Percentiles rank a stretch among this genome's conserved stretches.
These are phyloP conservation scores for Cutaneotrichosporon sp. DNA, from an alignment of 1,284 basidiomycete genomes.

Conservation along the genomic window DNA sequence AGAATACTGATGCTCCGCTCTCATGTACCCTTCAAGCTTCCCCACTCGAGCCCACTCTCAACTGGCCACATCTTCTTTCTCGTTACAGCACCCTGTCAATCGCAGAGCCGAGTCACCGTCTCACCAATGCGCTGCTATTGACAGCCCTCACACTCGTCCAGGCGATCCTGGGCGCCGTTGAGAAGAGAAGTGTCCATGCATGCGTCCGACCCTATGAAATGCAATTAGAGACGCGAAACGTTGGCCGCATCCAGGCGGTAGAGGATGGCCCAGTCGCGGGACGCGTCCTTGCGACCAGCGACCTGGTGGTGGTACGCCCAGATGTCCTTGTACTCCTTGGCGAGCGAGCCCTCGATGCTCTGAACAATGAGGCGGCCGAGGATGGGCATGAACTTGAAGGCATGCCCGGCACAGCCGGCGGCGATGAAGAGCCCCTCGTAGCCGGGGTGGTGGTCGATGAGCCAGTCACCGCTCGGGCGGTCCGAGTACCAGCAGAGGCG, in stretches of 20 bases:
- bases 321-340: constrained; percentile 11
- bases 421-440: constrained; percentile 40
- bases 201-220: neutral
- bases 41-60: too few species aligned
- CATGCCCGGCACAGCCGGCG: constrained; percentile 48
- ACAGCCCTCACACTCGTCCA: too few species aligned
- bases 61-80: too few species aligned
- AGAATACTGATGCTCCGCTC: too few species aligned
- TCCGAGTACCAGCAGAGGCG: constrained; percentile 46
- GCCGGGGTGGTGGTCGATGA: constrained; percentile 42
- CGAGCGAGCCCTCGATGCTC: constrained; percentile 13
- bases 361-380: constrained; percentile 22
- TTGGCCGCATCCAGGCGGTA: constrained; percentile 9
- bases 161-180: too few species aligned
- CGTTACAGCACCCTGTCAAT: too few species aligned
- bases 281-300: constrained; percentile 8
- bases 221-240: neutral
- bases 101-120: too few species aligned
- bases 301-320: constrained; percentile 15
- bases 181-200: neutral
- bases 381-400: constrained; percentile 37
- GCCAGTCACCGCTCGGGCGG: constrained; percentile 47
- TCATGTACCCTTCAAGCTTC: too few species aligned
- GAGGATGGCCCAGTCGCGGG: neutral
- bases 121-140: too few species aligned